Evolutionary conservation across 805 yeast genomes (phyloP), one percentile per base, ranked within the genome.

Genomic region (Zygoascus ofunaensis): DNA sequence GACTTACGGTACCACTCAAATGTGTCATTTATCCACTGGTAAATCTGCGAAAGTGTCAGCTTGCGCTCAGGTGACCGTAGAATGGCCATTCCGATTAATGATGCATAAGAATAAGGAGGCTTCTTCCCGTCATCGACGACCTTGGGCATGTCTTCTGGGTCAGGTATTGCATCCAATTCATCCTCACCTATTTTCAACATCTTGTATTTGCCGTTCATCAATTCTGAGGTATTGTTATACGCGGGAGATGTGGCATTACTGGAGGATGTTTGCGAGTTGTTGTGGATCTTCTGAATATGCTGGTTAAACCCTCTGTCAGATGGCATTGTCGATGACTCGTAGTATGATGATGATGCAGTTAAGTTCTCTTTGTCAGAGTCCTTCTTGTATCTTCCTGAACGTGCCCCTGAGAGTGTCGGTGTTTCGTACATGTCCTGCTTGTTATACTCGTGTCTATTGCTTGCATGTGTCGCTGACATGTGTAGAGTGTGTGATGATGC

Each of bases 71-170:
- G 79, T n/a, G 94, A 79, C 49, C 92, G 76, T 51, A 90, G 67
- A 40, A 90, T 84, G 1, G 97, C 90, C 82, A 90, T 80, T 1
- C 95, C 96, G 50, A 90, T 90, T 48, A 90, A 71, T 42, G 87
- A 81, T 3, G 98, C 98, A 59, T 90, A 90, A 4, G 96, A 86
- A 61, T 80, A 89, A 0, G 95, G 95, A 1, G 98, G 98, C 62
- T 92, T 90, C 42, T 65, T 71, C 21, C 78, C 75, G 7, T 80
- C 77, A 53, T 80, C 79, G 23, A 54, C 50, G 8, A 72, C 57
- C 4, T 39, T 33, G 5, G 52, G 52, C 47, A 49, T 39, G 14
- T 49, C 49, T 15, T 37, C 21, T 2, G 49, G 48, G 14, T 44
- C 50, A 3, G 50, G 50, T 7, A 47, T 17, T 3, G 15, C 30